A percentile compares a stretch with the other conserved stretches of the same genome.
Conservation (phyloP, 83 land plant species). For the Larix sibirica region DNA sequence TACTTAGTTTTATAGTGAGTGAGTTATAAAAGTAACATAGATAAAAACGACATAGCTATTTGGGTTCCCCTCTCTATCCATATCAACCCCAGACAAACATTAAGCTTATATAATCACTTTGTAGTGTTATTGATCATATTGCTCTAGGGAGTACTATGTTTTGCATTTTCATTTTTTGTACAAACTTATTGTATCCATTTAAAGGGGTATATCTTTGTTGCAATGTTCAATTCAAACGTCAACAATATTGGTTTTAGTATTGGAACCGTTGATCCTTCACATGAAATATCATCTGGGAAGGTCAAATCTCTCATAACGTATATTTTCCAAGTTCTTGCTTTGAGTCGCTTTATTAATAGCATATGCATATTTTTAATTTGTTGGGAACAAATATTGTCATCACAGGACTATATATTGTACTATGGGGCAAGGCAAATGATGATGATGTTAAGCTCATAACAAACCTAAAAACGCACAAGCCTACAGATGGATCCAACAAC, state of each 20-base stretch:
- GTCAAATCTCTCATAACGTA: neutral
- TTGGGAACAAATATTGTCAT: neutral
- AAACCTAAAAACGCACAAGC: too few species aligned
- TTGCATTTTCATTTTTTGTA: slow-evolving; percentile 12
- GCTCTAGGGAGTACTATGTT: neutral
- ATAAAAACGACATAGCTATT: too few species aligned
- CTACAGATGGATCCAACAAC: neutral
- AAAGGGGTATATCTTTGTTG: neutral
- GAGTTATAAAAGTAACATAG: too few species aligned
- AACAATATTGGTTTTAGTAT: neutral
- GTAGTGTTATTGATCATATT: too few species aligned
- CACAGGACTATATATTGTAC: neutral
- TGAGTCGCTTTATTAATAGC: neutral
- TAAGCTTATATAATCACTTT: too few species aligned
- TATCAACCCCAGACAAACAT: too few species aligned
- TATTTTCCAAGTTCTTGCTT: neutral
- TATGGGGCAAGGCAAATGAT: slow-evolving; percentile 7
- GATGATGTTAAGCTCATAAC: neutral
- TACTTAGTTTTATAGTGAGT: too few species aligned
- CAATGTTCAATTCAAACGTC: neutral
- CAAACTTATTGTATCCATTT: neutral
- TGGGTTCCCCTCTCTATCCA: too few species aligned
- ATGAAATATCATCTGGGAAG: neutral
- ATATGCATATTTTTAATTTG: too few species aligned
- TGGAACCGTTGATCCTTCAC: neutral